Conservation (phyloP, 768 basidiomycete species). For the Tylopilus sp. region DNA sequence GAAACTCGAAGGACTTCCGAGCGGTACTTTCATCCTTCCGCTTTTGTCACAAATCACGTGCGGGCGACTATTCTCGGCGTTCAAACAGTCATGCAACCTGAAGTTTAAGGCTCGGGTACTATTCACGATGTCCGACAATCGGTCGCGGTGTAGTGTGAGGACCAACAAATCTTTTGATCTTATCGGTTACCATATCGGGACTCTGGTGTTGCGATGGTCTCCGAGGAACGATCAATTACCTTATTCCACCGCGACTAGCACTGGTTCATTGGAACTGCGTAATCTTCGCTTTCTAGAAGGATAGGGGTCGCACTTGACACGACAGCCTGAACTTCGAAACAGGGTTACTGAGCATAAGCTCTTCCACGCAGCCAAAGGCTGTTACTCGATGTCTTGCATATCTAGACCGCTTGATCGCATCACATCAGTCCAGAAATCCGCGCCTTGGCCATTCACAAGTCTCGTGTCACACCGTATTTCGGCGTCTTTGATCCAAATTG, state of each 20-base stretch:
- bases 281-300: constrained; percentile 44
- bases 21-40: constrained; percentile 41
- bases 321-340: constrained; percentile 31
- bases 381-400: constrained; percentile 2
- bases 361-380: constrained; percentile 8
- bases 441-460: constrained; percentile 36
- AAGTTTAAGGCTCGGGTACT: constrained; percentile 55
- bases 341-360: constrained; percentile 23
- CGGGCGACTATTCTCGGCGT: constrained; percentile 17
- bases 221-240: constrained; percentile 29
- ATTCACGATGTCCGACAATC: constrained; percentile 55
- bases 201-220: constrained; percentile 21
- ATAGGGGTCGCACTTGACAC: constrained; percentile 33
- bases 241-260: constrained; percentile 35
- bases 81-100: constrained; percentile 35
- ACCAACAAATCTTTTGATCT: constrained; percentile 38
- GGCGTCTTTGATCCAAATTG: constrained; percentile 21
- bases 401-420: constrained; percentile 12
- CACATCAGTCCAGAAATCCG: constrained; percentile 17
- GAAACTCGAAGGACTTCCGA: constrained; percentile 1
- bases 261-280: constrained; percentile 45
- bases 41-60: constrained; percentile 27
- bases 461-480: constrained; percentile 39
- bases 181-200: constrained; percentile 50
- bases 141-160: constrained; percentile 38